Conservation (phyloP, 352 stramenopile genomes). For the Blastocystis sp. region DNA sequence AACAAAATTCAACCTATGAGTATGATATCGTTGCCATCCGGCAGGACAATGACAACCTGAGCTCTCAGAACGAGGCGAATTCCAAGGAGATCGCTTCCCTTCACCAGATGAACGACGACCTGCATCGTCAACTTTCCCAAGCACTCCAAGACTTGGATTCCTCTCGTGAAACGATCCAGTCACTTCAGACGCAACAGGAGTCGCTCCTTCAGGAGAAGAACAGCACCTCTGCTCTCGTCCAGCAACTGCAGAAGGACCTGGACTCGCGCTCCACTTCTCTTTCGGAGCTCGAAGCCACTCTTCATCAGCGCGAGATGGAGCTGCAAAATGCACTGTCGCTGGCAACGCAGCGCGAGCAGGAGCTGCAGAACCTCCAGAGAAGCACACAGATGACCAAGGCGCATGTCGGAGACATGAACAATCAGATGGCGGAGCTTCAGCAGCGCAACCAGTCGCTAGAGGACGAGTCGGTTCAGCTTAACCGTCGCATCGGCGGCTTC, state of each 20-base stretch:
- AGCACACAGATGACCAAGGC: not conserved
- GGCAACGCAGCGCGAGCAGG: not conserved
- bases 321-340: not conserved
- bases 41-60: not conserved
- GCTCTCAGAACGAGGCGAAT: not conserved
- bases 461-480: not conserved
- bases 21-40: not conserved
- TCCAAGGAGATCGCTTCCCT: not conserved
- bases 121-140: not conserved
- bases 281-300: not conserved
- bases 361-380: not conserved
- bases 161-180: not conserved
- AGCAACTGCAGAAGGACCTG: not conserved
- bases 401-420: not conserved
- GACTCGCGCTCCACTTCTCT: not conserved
- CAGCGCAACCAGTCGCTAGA: not conserved
- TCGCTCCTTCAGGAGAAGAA: not conserved
- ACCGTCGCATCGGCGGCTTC: not conserved
- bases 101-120: not conserved
- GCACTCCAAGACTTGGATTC: not conserved
- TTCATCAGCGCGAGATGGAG: not conserved
- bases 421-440: not conserved
- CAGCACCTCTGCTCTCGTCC: not conserved
- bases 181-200: not conserved
- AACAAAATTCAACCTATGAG: conserved; percentile 24